Percentiles rank a stretch among this genome's conserved stretches.
Evolutionary conservation across 495 filamentous ascomycete genomes (phyloP).

Genomic region (Gamarada debralockiae): DNA sequence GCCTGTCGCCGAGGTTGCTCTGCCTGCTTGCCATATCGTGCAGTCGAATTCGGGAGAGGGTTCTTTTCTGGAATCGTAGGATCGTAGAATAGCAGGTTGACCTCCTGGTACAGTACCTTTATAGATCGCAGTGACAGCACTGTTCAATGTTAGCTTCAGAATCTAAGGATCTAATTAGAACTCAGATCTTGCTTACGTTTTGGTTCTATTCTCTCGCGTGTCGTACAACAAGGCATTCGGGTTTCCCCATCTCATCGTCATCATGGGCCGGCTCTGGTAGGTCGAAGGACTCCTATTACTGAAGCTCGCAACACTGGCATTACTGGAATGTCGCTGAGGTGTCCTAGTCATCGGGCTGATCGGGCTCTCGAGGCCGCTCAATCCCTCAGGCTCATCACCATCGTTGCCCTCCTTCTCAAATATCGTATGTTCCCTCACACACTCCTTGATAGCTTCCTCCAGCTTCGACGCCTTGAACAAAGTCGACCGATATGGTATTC

Average conservation of each 20-base stretch:
- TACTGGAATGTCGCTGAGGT: slow-evolving; percentile 49
- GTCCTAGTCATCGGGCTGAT: slow-evolving; percentile 20
- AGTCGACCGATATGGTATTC: slow-evolving; percentile 89
- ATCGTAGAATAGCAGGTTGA: slow-evolving; percentile 71
- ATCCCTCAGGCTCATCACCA: slow-evolving; percentile 24
- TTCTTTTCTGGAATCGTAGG: slow-evolving; percentile 92
- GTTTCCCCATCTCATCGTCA: slow-evolving; percentile 40
- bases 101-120: slow-evolving; percentile 69
- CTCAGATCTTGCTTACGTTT: slow-evolving; percentile 65
- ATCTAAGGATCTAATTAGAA: not conserved
- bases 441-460: slow-evolving; percentile 89
- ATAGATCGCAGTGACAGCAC: slow-evolving; percentile 87
- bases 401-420: slow-evolving; percentile 80
- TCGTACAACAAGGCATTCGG: slow-evolving; percentile 75
- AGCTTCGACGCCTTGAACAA: slow-evolving; percentile 94
- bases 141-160: slow-evolving; percentile 33
- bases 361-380: not conserved
- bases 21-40: slow-evolving; percentile 92
- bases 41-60: slow-evolving; percentile 84
- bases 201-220: slow-evolving; percentile 77
- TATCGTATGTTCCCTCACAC: slow-evolving; percentile 81
- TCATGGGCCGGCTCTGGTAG: slow-evolving; percentile 25
- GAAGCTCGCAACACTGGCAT: slow-evolving; percentile 59
- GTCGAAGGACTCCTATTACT: slow-evolving; percentile 41
- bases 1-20: slow-evolving; percentile 89